phyloP scores from a whole-genome alignment of 441 rosid genomes.

The Hura crepitans region DNA sequence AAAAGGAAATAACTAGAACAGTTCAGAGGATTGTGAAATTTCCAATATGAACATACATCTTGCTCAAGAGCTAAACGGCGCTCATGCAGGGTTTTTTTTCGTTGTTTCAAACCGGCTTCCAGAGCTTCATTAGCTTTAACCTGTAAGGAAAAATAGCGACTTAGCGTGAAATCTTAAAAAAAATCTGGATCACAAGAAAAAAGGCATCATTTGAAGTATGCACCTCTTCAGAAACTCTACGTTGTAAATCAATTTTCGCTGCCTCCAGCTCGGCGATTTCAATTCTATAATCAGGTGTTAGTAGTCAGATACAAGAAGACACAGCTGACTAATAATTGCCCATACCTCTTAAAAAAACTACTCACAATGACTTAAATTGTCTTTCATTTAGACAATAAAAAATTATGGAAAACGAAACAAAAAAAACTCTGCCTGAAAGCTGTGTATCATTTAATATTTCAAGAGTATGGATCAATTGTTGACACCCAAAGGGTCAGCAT shows the following conservation, averaged over 20 bases:
- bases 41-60: conserved; percentile 52
- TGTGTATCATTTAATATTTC: neutral
- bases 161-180: conserved; percentile 17
- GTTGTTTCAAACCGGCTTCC: conserved; percentile 54
- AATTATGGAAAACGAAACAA: neutral
- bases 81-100: conserved; percentile 60
- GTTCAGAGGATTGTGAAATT: neutral
- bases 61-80: conserved; percentile 72
- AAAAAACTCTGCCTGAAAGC: neutral
- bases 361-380: neutral
- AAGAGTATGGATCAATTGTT: neutral
- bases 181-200: conserved; percentile 18
- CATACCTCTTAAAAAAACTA: neutral
- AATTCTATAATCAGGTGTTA: conserved; percentile 41
- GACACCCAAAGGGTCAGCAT: neutral
- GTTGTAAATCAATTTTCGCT: conserved; percentile 56
- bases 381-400: neutral
- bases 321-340: neutral
- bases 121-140: conserved; percentile 56
- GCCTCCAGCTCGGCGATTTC: conserved; percentile 72
- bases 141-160: conserved; percentile 38
- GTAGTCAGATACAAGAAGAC: conserved; percentile 20
- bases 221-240: conserved; percentile 73
- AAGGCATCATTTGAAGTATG: conserved; percentile 7
- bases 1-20: conserved; percentile 3